Conservation (phyloP, 2,329 filamentous ascomycete species). For the Clarireedia paspali region DNA sequence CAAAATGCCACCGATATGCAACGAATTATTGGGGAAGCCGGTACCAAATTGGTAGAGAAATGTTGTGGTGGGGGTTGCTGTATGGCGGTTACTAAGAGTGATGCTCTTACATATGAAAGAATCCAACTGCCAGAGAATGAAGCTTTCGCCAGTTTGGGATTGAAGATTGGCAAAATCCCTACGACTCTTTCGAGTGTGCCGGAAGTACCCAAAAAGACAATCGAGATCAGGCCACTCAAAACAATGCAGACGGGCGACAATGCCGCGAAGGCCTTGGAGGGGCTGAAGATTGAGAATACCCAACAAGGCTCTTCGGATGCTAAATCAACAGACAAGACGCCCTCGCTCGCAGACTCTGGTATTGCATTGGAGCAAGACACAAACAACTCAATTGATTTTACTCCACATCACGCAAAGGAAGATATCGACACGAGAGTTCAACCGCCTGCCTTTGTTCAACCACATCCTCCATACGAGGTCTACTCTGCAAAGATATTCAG, state of each 20-base stretch:
- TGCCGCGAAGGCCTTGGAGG: not conserved
- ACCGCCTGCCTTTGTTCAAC: constrained; percentile 85
- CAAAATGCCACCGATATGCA: constrained; percentile 55
- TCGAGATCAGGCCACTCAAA: constrained; percentile 58
- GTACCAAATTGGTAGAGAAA: constrained; percentile 51
- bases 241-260: constrained; percentile 29
- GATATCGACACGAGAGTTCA: constrained; percentile 52
- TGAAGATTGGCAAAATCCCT: constrained; percentile 70
- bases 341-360: constrained; percentile 42
- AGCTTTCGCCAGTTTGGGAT: constrained; percentile 70
- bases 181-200: constrained; percentile 63
- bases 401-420: constrained; percentile 19
- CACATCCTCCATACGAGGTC: constrained; percentile 87
- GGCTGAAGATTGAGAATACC: not conserved
- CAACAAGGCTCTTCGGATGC: not conserved
- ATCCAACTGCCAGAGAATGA: constrained; percentile 66
- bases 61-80: constrained; percentile 61
- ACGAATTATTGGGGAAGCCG: constrained; percentile 56
- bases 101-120: constrained; percentile 43
- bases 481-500: constrained; percentile 83
- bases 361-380: constrained; percentile 29
- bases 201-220: constrained; percentile 66
- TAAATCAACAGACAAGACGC: not conserved
- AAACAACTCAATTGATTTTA: constrained; percentile 28
- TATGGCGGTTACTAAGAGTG: constrained; percentile 39